Evolutionary conservation across 202 grass and related monocot genomes (phyloP), one percentile per base, ranked within the genome.

Genomic region (Zizania palustris): DNA sequence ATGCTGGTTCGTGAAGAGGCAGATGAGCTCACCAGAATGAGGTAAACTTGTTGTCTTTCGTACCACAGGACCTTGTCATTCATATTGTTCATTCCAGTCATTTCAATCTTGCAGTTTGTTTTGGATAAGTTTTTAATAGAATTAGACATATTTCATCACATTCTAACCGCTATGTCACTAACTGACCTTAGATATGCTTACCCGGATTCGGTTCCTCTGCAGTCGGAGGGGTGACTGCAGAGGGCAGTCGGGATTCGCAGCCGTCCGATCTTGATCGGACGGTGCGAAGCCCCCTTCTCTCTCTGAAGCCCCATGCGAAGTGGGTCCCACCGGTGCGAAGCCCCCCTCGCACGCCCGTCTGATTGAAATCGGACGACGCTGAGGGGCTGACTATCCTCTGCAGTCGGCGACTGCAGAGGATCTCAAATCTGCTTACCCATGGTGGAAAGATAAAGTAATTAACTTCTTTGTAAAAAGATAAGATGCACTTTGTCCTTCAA

Each of bases 371-470:
- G n/a, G n/a, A n/a, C n/a, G n/a, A n/a, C n/a, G n/a, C n/a, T n/a
- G n/a, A n/a, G n/a, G n/a, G n/a, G n/a, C n/a, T n/a, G n/a, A n/a
- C n/a, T n/a, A n/a, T n/a, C n/a, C n/a, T n/a, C n/a, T n/a, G n/a
- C n/a, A n/a, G n/a, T n/a, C n/a, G n/a, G n/a, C n/a, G n/a, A n/a
- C n/a, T 57, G 28, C 56, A 64, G 72, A 70, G 71, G 18, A 79
- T 39, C n/a, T n/a, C n/a, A n/a, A n/a, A n/a, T n/a, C n/a, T n/a
- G 50, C 16, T 6, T 98, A 98, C 76, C 95, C 91, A 50, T 98
- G 95, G 95, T 98, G 95, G 95, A 98, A 94, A 87, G 91, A 98
- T 62, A 98, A 98, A 74, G 83, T 88, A 21, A 98, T 98, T 20
- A 67, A 98, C 82, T 95, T 91, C 22, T 82, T 88, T 44, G 69